Evolutionary conservation across 2,329 filamentous ascomycete species (phyloP), one percentile per base, ranked within the genome.

Genomic region (Colletotrichum sp.): DNA sequence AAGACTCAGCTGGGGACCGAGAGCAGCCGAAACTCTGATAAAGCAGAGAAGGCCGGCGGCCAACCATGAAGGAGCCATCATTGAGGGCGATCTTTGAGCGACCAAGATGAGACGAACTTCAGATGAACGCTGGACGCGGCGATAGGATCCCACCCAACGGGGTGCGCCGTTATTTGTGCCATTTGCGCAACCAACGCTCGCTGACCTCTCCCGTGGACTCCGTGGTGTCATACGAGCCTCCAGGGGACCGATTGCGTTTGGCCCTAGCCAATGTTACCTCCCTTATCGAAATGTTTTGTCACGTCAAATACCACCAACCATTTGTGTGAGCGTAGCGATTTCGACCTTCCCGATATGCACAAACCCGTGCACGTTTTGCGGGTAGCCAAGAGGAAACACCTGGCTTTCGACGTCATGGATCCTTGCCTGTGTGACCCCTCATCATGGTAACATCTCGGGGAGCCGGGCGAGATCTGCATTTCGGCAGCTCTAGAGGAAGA

Each of bases 281-380:
- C 52, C 57, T 73, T 29, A 69, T 76, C 57, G 32, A 44, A 27
- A 27, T 16, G 6, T 72, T 8, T 44, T 22, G 13, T 32, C 34
- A 27, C 19, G 12, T 52, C 44, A 7, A n/a, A 52, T 55, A 57
- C 57, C 63, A 52, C 69, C 19, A 64, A 64, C 32, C 57, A 22
- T 8, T 62, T 62, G 12, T 12, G n/a, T 39, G 16, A 13, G 15
- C 55, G 15, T 4, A 44, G 39, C 25, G 15, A 34, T 63, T 15
- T 67, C 13, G 39, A 76, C 73, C 73, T 76, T 73, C 69, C 73
- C 32, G 22, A 76, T 59, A 68, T 16, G 73, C 69, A 64, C 36
- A 73, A 44, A 57, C 13, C 49, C 22, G 27, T 32, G 49, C 61
- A 22, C 39, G 19, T 49, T 15, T 69, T 68, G 70, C 63, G 13